Evolutionary conservation across 139 green algal species (phyloP).

Genomic region (Coelastrella sp.): DNA sequence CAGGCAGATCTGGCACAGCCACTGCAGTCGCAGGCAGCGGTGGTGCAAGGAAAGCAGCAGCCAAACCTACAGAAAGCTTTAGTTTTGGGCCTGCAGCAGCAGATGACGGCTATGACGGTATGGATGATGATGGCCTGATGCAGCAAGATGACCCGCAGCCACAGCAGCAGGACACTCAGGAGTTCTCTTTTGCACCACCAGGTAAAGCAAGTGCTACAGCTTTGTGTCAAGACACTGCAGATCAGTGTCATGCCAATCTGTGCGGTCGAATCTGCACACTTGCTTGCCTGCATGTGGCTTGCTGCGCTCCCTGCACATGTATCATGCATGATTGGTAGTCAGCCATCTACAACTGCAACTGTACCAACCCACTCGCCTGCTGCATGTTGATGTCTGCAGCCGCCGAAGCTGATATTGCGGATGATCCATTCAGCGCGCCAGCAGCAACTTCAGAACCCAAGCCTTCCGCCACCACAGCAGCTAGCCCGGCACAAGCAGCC

Average conservation of each 20-base stretch:
- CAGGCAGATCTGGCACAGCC: neutral
- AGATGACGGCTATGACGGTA: neutral
- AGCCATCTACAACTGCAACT: too few relatives aligned
- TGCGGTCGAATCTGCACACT: too few relatives aligned
- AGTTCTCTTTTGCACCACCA: conserved; percentile 29
- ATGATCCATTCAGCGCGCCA: conserved; percentile 9
- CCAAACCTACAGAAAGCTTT: conserved; percentile 19
- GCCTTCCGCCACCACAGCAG: neutral
- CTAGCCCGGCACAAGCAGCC: neutral
- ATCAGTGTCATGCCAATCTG: too few relatives aligned
- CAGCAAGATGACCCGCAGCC: neutral
- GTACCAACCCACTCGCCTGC: too few relatives aligned
- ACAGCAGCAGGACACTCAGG: neutral
- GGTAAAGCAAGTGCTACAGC: neutral
- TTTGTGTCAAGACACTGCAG: neutral
- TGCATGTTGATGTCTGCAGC: neutral
- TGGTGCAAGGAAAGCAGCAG: neutral
- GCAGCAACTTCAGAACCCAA: neutral
- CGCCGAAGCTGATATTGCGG: neutral
- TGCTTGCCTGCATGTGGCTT: too few relatives aligned
- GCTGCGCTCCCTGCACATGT: too few relatives aligned
- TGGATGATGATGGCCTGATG: neutral
- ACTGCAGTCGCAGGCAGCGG: neutral
- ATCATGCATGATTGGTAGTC: too few relatives aligned
- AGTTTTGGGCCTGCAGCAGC: conserved; percentile 8